These are phyloP conservation scores for Ajuga chamaepitys DNA, from an alignment of 257 asterid genomes.

Conservation along the genomic window DNA sequence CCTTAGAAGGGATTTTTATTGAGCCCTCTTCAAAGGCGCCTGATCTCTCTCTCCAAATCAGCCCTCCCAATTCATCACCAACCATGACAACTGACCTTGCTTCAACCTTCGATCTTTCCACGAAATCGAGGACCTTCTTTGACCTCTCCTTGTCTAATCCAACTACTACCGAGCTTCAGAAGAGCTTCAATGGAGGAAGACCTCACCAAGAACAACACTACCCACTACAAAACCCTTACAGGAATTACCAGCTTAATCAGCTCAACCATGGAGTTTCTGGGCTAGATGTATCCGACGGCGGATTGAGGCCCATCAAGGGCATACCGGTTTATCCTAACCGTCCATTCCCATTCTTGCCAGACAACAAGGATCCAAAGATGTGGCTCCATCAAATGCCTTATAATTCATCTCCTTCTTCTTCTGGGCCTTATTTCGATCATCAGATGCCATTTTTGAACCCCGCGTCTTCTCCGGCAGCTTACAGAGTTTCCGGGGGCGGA, in stretches of 20 bases:
- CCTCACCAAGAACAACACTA: background rate
- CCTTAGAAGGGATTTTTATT: conserved; percentile 54
- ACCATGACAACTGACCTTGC: conserved; percentile 13
- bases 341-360: conserved; percentile 44
- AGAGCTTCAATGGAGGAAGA: background rate
- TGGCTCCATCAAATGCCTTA: conserved; percentile 36
- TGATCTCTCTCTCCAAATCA: conserved; percentile 89
- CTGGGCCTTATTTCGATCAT: conserved; percentile 20
- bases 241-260: conserved; percentile 28
- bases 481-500: conserved; percentile 1
- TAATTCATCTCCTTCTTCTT: conserved; percentile 3
- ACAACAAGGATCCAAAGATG: conserved; percentile 35
- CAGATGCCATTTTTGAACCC: conserved; percentile 24
- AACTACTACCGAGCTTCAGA: background rate
- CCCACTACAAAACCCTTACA: conserved; percentile 50
- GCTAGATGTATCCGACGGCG: conserved; percentile 50
- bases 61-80: conserved; percentile 54
- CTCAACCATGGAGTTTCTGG: conserved; percentile 44
- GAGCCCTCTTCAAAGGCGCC: conserved; percentile 47
- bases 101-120: conserved; percentile 23
- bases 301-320: conserved; percentile 66
- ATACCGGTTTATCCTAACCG: conserved; percentile 60
- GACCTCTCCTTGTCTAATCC: conserved; percentile 62
- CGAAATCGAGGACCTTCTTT: background rate
- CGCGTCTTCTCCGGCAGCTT: conserved; percentile 1